Percentiles rank a stretch among this genome's conserved stretches.
Conservation (phyloP, 495 filamentous ascomycete species). For the Podospora australis region DNA sequence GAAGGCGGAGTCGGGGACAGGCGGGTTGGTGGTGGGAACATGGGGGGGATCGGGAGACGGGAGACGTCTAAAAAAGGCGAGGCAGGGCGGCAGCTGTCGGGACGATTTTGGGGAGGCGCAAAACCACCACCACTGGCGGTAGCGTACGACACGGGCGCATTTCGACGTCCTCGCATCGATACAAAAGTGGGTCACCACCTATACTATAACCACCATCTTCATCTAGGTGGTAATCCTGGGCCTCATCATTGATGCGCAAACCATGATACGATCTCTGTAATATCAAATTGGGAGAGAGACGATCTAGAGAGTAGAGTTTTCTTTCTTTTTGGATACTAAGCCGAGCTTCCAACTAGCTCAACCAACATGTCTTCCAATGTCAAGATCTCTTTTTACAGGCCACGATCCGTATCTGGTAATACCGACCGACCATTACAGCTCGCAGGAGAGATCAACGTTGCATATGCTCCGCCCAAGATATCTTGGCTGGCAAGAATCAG, state of each 20-base stretch:
- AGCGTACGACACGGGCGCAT: slow-evolving; percentile 7
- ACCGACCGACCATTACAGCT: too few relatives aligned
- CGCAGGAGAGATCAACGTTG: too few relatives aligned
- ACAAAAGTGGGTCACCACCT: slow-evolving; percentile 9
- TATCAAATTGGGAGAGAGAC: not conserved
- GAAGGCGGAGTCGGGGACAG: slow-evolving; percentile 20
- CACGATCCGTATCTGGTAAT: too few relatives aligned
- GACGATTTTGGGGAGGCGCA: slow-evolving; percentile 23
- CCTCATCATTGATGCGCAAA: not conserved
- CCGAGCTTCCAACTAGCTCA: too few relatives aligned
- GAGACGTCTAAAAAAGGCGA: slow-evolving; percentile 24
- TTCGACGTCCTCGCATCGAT: slow-evolving; percentile 12
- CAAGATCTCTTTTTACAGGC: too few relatives aligned
- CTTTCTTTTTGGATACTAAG: not conserved
- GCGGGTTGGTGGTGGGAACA: slow-evolving; percentile 20
- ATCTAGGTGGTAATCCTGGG: not conserved
- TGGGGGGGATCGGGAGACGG: slow-evolving; percentile 21
- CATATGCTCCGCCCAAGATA: too few relatives aligned
- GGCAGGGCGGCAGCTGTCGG: slow-evolving; percentile 27
- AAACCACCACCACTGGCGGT: slow-evolving; percentile 5
- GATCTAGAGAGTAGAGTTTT: not conserved
- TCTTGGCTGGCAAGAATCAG: too few relatives aligned
- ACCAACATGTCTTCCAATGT: too few relatives aligned
- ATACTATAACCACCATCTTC: not conserved
- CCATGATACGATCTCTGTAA: too few relatives aligned